Conservation (phyloP, 1,284 basidiomycete genomes). For the Cutaneotrichosporon cutaneum region DNA sequence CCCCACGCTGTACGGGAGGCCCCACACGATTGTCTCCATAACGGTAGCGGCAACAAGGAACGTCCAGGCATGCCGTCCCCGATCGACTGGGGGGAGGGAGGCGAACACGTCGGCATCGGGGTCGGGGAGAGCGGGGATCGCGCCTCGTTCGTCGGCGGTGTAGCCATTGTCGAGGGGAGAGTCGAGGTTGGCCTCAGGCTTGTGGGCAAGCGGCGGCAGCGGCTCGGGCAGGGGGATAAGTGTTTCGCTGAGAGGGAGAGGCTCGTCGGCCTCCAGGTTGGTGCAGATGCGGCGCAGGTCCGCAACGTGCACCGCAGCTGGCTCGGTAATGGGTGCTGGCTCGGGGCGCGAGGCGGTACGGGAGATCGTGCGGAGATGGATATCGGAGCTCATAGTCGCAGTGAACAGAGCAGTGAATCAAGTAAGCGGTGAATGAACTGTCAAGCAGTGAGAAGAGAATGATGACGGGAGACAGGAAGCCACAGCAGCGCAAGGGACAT, state of each 20-base stretch:
- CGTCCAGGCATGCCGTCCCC: slow-evolving; percentile 44
- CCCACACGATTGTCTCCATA: slow-evolving; percentile 49
- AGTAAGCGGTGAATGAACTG: neutral
- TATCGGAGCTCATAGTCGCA: neutral
- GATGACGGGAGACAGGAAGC: too few relatives aligned
- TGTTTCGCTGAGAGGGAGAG: neutral
- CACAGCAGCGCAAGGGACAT: too few relatives aligned
- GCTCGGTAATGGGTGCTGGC: neutral
- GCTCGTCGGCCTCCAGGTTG: neutral
- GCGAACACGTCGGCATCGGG: neutral
- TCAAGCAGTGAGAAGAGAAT: neutral
- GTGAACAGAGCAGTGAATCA: neutral
- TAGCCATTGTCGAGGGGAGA: neutral
- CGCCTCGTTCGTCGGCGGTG: neutral
- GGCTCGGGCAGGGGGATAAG: neutral
- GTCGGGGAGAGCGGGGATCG: neutral
- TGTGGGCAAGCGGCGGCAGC: neutral
- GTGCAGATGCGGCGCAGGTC: neutral
- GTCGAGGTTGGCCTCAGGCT: neutral
- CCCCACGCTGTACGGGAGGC: slow-evolving; percentile 49
- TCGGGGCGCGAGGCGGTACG: neutral
- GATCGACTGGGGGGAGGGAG: slow-evolving; percentile 43
- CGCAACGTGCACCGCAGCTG: neutral
- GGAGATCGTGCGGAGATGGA: neutral
- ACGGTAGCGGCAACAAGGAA: slow-evolving; percentile 47